phyloP scores from a whole-genome alignment of 768 basidiomycete species.

The Mrakia blollopis region DNA sequence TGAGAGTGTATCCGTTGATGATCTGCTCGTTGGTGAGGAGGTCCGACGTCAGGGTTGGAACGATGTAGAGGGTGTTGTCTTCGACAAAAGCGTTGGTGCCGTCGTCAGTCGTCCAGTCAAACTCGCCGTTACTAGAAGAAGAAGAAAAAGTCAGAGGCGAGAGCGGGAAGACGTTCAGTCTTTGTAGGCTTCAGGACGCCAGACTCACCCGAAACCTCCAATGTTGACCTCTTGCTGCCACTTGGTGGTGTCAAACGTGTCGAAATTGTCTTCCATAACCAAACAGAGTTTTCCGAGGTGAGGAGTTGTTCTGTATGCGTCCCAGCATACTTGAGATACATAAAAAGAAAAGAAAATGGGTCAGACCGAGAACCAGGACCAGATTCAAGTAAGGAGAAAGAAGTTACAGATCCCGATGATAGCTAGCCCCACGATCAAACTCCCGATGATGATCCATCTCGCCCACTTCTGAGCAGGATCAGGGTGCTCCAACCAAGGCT shows the following conservation, averaged over 20 bases:
- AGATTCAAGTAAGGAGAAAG: not conserved
- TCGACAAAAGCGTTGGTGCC: conserved; percentile 68
- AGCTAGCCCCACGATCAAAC: conserved; percentile 49
- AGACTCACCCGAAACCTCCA: conserved; percentile 68
- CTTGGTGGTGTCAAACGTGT: conserved; percentile 50
- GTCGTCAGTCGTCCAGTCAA: conserved; percentile 75
- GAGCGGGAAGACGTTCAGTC: conserved; percentile 3
- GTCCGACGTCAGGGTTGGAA: conserved; percentile 77
- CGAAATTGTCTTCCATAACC: conserved; percentile 73
- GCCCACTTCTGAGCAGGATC: conserved; percentile 51
- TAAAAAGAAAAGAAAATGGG: not conserved
- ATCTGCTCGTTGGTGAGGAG: conserved; percentile 49
- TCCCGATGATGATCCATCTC: conserved; percentile 52
- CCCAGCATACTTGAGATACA: conserved; percentile 47
- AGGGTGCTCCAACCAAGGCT: conserved; percentile 51
- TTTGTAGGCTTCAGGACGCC: not conserved
- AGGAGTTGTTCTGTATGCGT: conserved; percentile 49
- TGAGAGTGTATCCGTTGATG: conserved; percentile 65
- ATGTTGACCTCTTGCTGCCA: conserved; percentile 73
- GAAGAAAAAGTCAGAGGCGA: conserved; percentile 46
- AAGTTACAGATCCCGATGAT: conserved; percentile 46
- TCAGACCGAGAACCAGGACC: not conserved
- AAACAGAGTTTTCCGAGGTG: conserved; percentile 51
- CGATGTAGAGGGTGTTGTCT: conserved; percentile 70
- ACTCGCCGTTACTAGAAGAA: conserved; percentile 53